A percentile compares a stretch with the other conserved stretches of the same genome.
Evolutionary conservation across 73 alveolate genomes (phyloP).

Genomic region (Effrenium voratum): DNA sequence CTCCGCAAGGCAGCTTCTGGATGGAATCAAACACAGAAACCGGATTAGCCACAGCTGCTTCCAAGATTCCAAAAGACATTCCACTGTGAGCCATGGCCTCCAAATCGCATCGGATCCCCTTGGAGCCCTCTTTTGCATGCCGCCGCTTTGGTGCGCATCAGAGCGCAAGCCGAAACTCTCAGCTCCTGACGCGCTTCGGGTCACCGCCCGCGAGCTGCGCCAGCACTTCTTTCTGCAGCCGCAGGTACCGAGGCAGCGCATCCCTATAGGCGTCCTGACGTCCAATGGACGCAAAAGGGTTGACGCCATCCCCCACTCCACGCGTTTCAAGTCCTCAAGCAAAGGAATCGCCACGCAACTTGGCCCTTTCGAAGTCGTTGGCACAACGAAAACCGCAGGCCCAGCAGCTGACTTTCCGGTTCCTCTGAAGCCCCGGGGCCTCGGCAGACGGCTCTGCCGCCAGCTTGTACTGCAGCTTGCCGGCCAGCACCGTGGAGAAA

Average conservation of each 20-base stretch:
- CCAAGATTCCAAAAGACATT: too few species aligned
- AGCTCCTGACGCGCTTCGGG: slow-evolving; percentile 23
- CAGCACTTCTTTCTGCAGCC: slow-evolving; percentile 51
- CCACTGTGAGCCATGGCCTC: too few species aligned
- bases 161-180: not conserved
- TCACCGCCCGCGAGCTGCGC: slow-evolving; percentile 14
- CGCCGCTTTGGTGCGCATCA: too few species aligned
- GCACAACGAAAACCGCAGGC: not conserved
- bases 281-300: not conserved
- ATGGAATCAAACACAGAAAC: too few species aligned
- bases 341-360: not conserved
- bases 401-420: not conserved
- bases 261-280: slow-evolving; percentile 14
- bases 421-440: not conserved
- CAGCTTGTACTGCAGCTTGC: slow-evolving; percentile 31
- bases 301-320: not conserved
- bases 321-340: not conserved
- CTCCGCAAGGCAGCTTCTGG: too few species aligned
- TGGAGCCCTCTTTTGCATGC: too few species aligned
- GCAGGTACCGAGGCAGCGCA: slow-evolving; percentile 39
- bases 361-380: too few species aligned
- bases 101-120: too few species aligned
- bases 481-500: slow-evolving; percentile 41
- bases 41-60: too few species aligned
- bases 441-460: slow-evolving; percentile 55